Evolutionary conservation across 2,329 filamentous ascomycete species (phyloP).

Genomic region (Rhynchosporium secalis): DNA sequence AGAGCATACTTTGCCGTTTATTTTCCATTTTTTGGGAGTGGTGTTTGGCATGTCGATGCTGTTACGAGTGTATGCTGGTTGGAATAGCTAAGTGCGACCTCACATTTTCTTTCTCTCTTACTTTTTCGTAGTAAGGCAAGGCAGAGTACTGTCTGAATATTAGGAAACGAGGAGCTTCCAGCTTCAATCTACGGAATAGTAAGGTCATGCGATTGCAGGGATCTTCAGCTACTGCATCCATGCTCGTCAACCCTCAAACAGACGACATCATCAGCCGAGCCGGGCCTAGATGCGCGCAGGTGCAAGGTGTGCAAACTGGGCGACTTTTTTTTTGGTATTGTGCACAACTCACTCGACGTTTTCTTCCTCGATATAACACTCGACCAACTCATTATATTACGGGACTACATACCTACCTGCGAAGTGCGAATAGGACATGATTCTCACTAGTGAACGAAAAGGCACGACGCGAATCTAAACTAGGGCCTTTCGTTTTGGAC

Average conservation of each 20-base stretch:
- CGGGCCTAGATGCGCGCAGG: not conserved
- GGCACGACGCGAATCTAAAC: not conserved
- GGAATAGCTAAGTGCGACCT: not conserved
- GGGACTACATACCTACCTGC: too few relatives aligned
- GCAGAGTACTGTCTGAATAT: too few relatives aligned
- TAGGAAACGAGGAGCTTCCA: constrained; percentile 7
- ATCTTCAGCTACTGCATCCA: not conserved
- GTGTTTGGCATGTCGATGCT: constrained; percentile 28
- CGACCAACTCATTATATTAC: not conserved
- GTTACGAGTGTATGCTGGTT: not conserved
- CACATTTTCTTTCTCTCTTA: not conserved
- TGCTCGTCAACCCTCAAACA: not conserved
- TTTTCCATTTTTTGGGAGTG: constrained; percentile 36
- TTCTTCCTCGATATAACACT: not conserved
- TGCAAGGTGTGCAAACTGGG: too few relatives aligned
- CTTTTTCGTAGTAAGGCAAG: not conserved
- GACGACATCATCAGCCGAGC: constrained; percentile 17
- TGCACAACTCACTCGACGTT: too few relatives aligned
- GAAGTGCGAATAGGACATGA: too few relatives aligned
- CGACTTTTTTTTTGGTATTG: too few relatives aligned
- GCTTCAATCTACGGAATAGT: not conserved
- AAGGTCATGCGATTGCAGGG: constrained; percentile 18
- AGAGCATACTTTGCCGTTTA: constrained; percentile 30
- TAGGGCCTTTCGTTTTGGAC: not conserved
- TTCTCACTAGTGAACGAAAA: not conserved